Base-by-base conservation (phyloP, 352 stramenopile genomes). In the Phytophthora megakarya region DNA sequence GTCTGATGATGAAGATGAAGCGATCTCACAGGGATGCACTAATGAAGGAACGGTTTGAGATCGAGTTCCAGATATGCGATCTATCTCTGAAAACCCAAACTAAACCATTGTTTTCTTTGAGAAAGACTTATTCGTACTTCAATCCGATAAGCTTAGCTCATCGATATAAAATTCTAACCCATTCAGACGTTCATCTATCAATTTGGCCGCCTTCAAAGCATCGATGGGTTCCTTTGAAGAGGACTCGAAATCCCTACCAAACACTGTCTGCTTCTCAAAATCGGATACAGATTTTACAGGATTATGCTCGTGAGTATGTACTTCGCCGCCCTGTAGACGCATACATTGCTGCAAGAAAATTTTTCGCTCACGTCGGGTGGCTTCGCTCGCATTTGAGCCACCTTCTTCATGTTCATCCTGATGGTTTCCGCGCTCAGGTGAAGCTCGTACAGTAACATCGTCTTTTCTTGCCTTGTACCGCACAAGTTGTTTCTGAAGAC, bases 401-500 rank as follows among this genome's bases (percentile, higher is more conserved):
- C n/a, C n/a, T n/a, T 56, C 40, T 25, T 42, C 49, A 8, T 40
- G 15, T 22, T 46, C 25, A 3, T 53, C 18, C 19, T 64, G 59
- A 45, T 70, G 57, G 16, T 57, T 48, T 10, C 32, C 49, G 52
- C 43, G 54, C 10, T 65, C 28, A 1, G 43, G 13, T 26, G 22
- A 56, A 18, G 58, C 35, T 33, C 57, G 55, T n/a, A 54, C 61
- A 8, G 45, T 18, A 37, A 65, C 51, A 30, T 66, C 44, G 13
- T 74, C 37, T 60, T 62, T 53, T n/a, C 60, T 70, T 5, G 67
- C 66, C 25, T 70, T 70, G 15, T 45, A 73, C 5, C 30, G 39
- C 13, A 72, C 64, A 8, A 81, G 16, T 47, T 81, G 62, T 8
- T 47, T 56, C 26, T 74, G 63, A 10, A 81, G 58, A 11, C 18